A percentile compares a stretch with the other conserved stretches of the same genome.
These are phyloP conservation scores for Penicillium angulare DNA, from an alignment of 495 filamentous ascomycete species.

Conservation along the genomic window DNA sequence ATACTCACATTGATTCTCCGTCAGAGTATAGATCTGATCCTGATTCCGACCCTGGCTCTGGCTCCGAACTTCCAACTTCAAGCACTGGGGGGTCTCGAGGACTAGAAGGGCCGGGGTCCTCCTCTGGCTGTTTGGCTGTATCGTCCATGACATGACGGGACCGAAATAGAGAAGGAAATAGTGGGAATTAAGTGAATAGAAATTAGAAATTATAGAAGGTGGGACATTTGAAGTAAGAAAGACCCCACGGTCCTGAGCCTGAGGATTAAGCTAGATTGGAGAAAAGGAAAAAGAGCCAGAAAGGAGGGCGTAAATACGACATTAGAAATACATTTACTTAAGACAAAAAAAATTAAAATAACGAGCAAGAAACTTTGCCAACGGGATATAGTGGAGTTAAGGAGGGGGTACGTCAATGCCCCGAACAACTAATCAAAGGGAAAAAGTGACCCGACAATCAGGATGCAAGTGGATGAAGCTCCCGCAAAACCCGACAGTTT, in stretches of 20 bases:
- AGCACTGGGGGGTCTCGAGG: not conserved
- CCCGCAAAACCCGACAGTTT: too few relatives aligned
- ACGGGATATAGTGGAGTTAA: slow-evolving; percentile 1
- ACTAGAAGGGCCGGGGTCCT: slow-evolving; percentile 10
- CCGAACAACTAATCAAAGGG: not conserved
- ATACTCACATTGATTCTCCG: slow-evolving; percentile 27
- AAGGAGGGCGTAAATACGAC: too few relatives aligned
- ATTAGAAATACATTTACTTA: too few relatives aligned
- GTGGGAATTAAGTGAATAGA: too few relatives aligned
- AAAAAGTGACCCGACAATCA: slow-evolving; percentile 1
- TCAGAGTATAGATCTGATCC: slow-evolving; percentile 18
- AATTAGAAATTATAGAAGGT: too few relatives aligned
- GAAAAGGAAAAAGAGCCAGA: too few relatives aligned
- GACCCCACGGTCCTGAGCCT: too few relatives aligned
- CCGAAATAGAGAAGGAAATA: not conserved
- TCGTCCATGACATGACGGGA: slow-evolving; percentile 35
- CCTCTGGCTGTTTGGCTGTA: slow-evolving; percentile 19
- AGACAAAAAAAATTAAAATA: too few relatives aligned
- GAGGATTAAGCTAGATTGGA: too few relatives aligned
- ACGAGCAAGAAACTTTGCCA: slow-evolving; percentile 4
- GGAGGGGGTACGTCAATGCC: not conserved
- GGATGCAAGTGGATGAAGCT: too few relatives aligned
- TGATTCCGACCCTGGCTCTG: slow-evolving; percentile 19
- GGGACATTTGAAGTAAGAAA: too few relatives aligned
- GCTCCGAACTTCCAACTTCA: slow-evolving; percentile 9